These are phyloP conservation scores for Blumeriella jaapii DNA, from an alignment of 2,329 filamentous ascomycete genomes.

Conservation along the genomic window DNA sequence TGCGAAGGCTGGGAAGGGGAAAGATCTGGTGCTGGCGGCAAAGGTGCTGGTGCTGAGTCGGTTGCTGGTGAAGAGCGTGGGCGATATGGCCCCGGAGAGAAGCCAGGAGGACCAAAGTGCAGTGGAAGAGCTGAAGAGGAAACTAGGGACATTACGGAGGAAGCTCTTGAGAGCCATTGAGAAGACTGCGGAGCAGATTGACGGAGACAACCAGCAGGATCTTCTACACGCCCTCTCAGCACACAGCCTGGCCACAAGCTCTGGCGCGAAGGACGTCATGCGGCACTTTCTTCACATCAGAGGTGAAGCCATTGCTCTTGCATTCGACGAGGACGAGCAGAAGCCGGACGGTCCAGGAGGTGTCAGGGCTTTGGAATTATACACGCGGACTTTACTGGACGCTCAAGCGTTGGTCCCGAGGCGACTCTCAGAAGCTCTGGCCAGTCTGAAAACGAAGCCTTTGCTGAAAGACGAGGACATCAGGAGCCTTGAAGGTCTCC, in stretches of 20 bases:
- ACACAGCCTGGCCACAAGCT: conserved; percentile 71
- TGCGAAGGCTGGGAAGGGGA: conserved; percentile 8
- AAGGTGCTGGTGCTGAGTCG: conserved; percentile 69
- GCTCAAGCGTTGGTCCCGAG: conserved; percentile 66
- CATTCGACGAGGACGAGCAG: conserved; percentile 40
- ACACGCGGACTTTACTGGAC: conserved; percentile 64
- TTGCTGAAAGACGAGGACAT: conserved; percentile 64
- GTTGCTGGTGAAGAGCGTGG: conserved; percentile 62
- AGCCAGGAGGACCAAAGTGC: conserved; percentile 25
- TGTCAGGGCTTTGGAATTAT: conserved; percentile 56
- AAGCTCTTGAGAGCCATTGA: conserved; percentile 58
- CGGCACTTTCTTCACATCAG: conserved; percentile 67
- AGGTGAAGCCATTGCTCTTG: conserved; percentile 52
- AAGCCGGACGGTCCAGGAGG: conserved; percentile 35
- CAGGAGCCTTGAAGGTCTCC: conserved; percentile 53
- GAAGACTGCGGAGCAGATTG: conserved; percentile 51
- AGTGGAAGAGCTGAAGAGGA: conserved; percentile 52
- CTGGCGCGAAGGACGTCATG: conserved; percentile 67
- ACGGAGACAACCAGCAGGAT: conserved; percentile 34
- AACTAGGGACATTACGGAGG: conserved; percentile 47
- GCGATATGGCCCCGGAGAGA: conserved; percentile 35
- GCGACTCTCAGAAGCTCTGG: conserved; percentile 58
- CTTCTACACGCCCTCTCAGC: conserved; percentile 68
- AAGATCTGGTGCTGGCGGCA: conserved; percentile 45
- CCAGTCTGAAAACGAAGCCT: conserved; percentile 54